These are phyloP conservation scores for Tulasnella sp. DNA, from an alignment of 768 basidiomycete species.

Conservation along the genomic window DNA sequence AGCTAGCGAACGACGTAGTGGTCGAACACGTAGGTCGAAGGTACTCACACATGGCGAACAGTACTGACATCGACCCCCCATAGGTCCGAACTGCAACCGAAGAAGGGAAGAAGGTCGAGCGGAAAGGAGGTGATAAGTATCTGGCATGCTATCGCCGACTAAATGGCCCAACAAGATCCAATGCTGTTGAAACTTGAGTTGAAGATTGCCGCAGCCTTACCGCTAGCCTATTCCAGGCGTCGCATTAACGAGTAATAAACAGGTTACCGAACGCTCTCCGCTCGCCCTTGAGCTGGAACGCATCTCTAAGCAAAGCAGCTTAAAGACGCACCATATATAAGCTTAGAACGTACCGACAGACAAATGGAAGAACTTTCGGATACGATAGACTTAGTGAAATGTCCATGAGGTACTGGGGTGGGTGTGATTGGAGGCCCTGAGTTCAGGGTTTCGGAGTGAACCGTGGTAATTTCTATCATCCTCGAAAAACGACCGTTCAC, in stretches of 20 bases:
- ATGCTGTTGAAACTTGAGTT: background rate
- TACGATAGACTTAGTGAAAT: background rate
- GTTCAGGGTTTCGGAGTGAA: background rate
- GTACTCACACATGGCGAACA: background rate
- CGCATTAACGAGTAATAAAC: background rate
- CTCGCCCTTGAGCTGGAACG: background rate
- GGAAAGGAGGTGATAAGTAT: constrained; percentile 89
- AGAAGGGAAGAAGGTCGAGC: constrained; percentile 93
- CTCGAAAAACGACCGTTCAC: constrained; percentile 4
- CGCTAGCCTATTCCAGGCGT: background rate
- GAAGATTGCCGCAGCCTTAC: background rate
- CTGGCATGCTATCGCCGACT: constrained; percentile 83
- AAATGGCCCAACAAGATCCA: constrained; percentile 16
- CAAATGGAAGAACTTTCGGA: background rate
- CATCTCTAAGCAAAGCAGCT: background rate
- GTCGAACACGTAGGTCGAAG: constrained; percentile 55
- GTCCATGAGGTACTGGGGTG: too few species aligned
- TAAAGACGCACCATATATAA: background rate
- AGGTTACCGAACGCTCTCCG: background rate
- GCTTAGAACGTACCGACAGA: too few species aligned
- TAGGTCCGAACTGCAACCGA: constrained; percentile 76
- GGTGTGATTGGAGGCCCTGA: background rate
- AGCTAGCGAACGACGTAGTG: constrained; percentile 73
- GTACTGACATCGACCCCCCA: constrained; percentile 34
- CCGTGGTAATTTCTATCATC: background rate